Conservation (phyloP, 148 eudicot genomes). For the Camellia granthamiana region DNA sequence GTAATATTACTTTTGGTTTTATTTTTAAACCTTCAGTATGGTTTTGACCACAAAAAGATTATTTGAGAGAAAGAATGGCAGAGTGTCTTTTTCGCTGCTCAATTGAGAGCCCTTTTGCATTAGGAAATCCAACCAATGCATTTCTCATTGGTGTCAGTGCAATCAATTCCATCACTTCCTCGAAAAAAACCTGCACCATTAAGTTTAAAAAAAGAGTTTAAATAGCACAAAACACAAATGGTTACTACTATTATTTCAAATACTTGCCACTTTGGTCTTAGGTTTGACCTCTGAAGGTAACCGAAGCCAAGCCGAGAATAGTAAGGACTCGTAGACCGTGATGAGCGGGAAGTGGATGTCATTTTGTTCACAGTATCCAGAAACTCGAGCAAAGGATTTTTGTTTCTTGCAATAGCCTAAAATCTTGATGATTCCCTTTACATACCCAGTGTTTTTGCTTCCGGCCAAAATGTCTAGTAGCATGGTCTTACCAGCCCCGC, state of each 20-base stretch:
- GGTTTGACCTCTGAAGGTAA: background rate
- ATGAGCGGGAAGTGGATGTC: background rate
- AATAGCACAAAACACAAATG: background rate
- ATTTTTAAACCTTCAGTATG: no score
- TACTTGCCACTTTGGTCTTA: background rate
- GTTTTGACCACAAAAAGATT: no score
- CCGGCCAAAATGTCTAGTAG: slow-evolving; percentile 34
- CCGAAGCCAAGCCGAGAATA: background rate
- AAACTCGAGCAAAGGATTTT: slow-evolving; percentile 33
- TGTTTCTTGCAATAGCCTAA: slow-evolving; percentile 31
- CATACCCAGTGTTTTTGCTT: slow-evolving; percentile 31
- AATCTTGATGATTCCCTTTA: slow-evolving; percentile 25
- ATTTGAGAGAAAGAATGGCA: no score
- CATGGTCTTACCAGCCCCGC: slow-evolving; percentile 39
- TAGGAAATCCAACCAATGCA: background rate
- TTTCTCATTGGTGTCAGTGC: background rate
- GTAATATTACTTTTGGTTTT: no score
- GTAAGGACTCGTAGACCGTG: background rate
- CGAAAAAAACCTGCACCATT: background rate
- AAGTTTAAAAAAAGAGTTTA: no score
- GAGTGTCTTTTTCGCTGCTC: background rate
- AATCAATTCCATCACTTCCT: background rate
- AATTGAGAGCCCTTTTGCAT: background rate
- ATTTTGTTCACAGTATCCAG: slow-evolving; percentile 36
- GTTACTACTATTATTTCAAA: background rate